A percentile compares a stretch with the other conserved stretches of the same genome.
Evolutionary conservation across 1,284 basidiomycete genomes (phyloP).

Genomic region (Rhodotorula sp.): DNA sequence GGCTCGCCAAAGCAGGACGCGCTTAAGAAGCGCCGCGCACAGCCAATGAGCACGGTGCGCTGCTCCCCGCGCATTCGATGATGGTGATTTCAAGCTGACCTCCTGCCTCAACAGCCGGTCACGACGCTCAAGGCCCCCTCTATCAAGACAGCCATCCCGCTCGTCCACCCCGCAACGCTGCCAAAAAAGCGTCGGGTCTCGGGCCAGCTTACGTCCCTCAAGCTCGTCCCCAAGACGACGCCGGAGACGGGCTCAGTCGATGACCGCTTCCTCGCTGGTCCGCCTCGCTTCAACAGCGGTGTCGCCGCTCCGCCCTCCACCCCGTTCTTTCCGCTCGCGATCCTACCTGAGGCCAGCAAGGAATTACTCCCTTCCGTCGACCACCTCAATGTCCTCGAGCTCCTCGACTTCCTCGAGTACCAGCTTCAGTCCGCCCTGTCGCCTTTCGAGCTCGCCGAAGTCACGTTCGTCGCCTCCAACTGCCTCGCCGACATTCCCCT

Average conservation of each 20-base stretch:
- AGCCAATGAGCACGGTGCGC: too few relatives aligned
- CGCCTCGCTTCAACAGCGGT: background rate
- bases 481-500: background rate
- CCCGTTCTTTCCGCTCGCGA: background rate
- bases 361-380: background rate
- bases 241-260: background rate
- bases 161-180: background rate
- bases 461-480: background rate
- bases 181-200: background rate
- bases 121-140: too few relatives aligned
- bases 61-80: too few relatives aligned
- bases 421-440: background rate
- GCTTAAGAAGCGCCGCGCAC: too few relatives aligned
- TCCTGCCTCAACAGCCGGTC: too few relatives aligned
- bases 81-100: too few relatives aligned
- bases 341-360: background rate
- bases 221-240: background rate
- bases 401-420: background rate
- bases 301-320: background rate
- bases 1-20: too few relatives aligned
- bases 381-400: background rate
- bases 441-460: background rate
- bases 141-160: background rate
- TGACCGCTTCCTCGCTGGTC: background rate
- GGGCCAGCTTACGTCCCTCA: background rate